phyloP scores from a whole-genome alignment of 2,329 filamentous ascomycete species.

The Colletotrichum navitas region DNA sequence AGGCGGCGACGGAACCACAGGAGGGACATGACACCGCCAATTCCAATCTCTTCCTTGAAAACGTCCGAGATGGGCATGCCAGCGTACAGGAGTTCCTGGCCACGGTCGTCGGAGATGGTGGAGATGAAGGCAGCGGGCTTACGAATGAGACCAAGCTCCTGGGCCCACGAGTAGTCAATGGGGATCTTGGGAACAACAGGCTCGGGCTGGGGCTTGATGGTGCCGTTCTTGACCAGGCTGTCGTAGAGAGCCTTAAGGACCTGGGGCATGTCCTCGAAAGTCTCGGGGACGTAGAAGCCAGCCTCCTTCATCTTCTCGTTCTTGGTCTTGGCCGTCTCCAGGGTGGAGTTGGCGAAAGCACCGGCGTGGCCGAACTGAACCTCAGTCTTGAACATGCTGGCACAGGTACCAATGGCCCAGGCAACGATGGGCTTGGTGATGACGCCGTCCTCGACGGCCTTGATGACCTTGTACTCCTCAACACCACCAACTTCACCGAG shows the following conservation, averaged over 20 bases:
- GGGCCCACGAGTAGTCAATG: constrained; percentile 99
- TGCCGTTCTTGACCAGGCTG: constrained; percentile 85
- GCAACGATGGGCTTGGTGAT: constrained; percentile 99
- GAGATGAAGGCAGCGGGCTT: constrained; percentile 99
- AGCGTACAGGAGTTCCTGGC: constrained; percentile 97
- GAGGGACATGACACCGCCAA: constrained; percentile 99
- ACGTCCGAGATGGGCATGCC: constrained; percentile 99
- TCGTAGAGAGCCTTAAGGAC: constrained; percentile 87
- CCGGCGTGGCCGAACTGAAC: constrained; percentile 99
- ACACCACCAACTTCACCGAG: constrained; percentile 99
- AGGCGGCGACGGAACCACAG: constrained; percentile 99
- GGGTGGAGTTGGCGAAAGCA: constrained; percentile 98
- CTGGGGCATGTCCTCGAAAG: constrained; percentile 93
- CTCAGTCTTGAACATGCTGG: constrained; percentile 99
- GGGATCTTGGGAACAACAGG: constrained; percentile 98
- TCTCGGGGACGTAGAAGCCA: constrained; percentile 93
- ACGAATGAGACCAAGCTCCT: constrained; percentile 98
- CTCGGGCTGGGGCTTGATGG: constrained; percentile 87
- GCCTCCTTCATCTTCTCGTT: constrained; percentile 97
- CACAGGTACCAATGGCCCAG: constrained; percentile 99
- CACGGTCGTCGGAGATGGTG: constrained; percentile 99
- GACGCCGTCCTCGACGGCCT: constrained; percentile 92
- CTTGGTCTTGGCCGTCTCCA: constrained; percentile 96
- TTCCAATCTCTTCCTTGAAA: constrained; percentile 98
- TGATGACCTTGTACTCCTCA: constrained; percentile 99